These are phyloP conservation scores for Microstegium vimineum DNA, from an alignment of 176 grass and related monocot genomes.

Conservation along the genomic window DNA sequence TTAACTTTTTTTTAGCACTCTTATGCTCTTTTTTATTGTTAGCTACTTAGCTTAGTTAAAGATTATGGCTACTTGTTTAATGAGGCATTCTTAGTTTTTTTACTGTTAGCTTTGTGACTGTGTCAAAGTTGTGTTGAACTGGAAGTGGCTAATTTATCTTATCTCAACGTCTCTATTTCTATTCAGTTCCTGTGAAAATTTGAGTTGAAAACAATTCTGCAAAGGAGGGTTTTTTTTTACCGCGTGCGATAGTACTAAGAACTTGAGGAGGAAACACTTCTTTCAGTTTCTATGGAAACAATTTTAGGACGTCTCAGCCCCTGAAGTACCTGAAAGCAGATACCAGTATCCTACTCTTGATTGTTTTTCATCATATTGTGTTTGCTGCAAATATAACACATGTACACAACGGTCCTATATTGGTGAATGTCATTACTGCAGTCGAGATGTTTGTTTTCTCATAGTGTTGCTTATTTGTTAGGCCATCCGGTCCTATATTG, in stretches of 20 bases:
- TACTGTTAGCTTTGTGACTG: neutral
- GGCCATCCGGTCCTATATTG: neutral
- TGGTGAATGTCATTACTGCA: neutral
- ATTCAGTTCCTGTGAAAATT: neutral
- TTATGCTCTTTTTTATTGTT: neutral
- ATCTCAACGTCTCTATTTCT: neutral
- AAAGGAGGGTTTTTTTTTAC: neutral
- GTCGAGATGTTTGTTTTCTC: neutral
- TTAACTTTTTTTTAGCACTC: neutral
- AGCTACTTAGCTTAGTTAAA: no score
- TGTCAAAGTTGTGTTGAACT: neutral
- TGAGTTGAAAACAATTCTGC: neutral
- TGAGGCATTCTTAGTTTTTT: neutral
- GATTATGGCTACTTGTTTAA: neutral
- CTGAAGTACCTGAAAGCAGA: neutral
- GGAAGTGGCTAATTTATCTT: neutral
- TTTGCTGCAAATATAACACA: neutral
- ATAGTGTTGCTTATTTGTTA: neutral
- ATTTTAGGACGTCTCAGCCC: neutral
- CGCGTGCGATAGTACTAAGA: neutral
- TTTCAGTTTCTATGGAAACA: neutral
- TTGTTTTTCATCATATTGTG: neutral
- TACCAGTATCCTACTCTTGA: neutral
- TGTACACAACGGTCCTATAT: neutral
- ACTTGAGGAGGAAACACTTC: neutral